Conservation (phyloP, 2,329 filamentous ascomycete species). For the Juglanconis sp. region DNA sequence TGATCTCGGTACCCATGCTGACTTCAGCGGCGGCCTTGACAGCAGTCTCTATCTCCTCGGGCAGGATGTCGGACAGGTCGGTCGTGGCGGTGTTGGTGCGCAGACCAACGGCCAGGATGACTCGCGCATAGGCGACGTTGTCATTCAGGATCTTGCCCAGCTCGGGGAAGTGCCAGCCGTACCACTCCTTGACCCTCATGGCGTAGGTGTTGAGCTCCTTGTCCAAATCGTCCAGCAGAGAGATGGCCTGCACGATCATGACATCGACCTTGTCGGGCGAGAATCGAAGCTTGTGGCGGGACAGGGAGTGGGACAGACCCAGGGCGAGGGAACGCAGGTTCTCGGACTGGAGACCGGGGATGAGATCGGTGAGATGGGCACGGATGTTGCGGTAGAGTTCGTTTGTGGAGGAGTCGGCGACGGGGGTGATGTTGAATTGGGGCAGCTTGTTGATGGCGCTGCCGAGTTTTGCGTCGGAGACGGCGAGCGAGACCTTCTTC, state of each 20-base stretch:
- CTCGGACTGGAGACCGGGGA: constrained; percentile 79
- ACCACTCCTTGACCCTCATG: constrained; percentile 99
- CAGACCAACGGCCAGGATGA: constrained; percentile 87
- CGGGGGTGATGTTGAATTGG: constrained; percentile 76
- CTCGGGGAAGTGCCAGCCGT: constrained; percentile 99
- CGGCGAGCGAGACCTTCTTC: constrained; percentile 92
- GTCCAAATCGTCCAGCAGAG: constrained; percentile 90
- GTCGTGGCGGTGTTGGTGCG: constrained; percentile 72
- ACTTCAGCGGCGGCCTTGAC: constrained; percentile 94
- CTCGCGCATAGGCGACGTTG: constrained; percentile 87
- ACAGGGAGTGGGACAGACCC: constrained; percentile 94
- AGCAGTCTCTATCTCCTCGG: constrained; percentile 88
- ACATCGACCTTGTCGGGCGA: constrained; percentile 98
- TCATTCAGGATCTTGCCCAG: constrained; percentile 96
- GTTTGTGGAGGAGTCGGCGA: constrained; percentile 76
- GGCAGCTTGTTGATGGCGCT: constrained; percentile 91
- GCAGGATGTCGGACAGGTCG: constrained; percentile 85
- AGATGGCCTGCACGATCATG: constrained; percentile 98
- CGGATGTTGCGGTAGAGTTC: constrained; percentile 95
- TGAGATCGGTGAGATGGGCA: constrained; percentile 82
- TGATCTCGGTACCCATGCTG: constrained; percentile 98
- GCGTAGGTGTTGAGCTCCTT: constrained; percentile 99
- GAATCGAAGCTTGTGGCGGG: constrained; percentile 97
- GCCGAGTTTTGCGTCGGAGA: constrained; percentile 89
- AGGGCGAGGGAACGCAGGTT: constrained; percentile 93